Evolutionary conservation across 805 yeast species (phyloP).

Genomic region (Ogataea methanolica): DNA sequence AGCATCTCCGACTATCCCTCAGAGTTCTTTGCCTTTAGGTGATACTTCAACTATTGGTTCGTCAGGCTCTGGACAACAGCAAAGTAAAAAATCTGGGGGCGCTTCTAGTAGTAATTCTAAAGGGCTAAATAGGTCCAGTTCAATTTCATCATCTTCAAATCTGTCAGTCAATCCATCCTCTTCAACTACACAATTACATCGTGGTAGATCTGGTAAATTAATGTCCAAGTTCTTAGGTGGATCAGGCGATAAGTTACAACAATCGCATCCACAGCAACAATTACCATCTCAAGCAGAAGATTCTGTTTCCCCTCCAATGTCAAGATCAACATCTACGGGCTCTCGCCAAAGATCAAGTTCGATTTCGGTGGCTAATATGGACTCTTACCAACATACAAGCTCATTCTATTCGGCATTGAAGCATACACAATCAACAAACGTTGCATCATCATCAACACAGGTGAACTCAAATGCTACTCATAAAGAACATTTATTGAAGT

Average conservation of each 20-base stretch:
- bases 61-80: too few species aligned
- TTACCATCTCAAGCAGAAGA: constrained; percentile 10
- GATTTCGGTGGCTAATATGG: constrained; percentile 17
- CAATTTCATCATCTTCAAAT: not conserved
- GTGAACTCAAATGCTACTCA: constrained; percentile 8
- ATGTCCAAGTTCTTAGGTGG: constrained; percentile 18
- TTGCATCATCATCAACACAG: constrained; percentile 16
- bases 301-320: constrained; percentile 19
- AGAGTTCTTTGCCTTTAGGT: too few species aligned
- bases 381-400: constrained; percentile 9
- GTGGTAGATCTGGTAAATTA: constrained; percentile 19
- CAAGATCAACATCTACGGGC: constrained; percentile 16
- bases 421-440: constrained; percentile 24
- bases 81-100: not conserved
- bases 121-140: not conserved
- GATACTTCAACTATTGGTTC: too few species aligned
- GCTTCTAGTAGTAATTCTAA: not conserved
- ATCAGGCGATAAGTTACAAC: not conserved
- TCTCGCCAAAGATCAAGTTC: constrained; percentile 19
- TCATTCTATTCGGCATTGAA: constrained; percentile 13
- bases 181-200: constrained; percentile 7
- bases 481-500: constrained; percentile 21
- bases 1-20: not conserved
- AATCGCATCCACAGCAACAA: too few species aligned
- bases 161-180: not conserved